Evolutionary conservation across 2,329 filamentous ascomycete species (phyloP), one percentile per base, ranked within the genome.

Genomic region (Fusarium dlaminii): DNA sequence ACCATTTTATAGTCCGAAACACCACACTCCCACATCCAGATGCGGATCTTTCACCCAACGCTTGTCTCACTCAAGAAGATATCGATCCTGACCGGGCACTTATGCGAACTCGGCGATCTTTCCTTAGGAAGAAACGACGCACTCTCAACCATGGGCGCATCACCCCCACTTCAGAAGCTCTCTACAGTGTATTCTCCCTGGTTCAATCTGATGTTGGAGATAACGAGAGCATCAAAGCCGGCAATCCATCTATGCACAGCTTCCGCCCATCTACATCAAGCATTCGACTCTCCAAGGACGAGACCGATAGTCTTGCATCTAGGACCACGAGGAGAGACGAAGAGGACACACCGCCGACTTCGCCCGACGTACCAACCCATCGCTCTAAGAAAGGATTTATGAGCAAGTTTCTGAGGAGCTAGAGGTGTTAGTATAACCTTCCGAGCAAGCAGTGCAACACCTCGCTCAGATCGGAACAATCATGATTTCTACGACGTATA

Each of bases 21-120:
- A 92, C 90, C 20, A 90, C 89, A 6, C 83, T 89, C 22, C 88
- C 88, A 27, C 90, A 92, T 68, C 90, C 90, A 29, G 89, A 90
- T 24, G 90, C 90, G 66, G 86, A 90, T 74, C 84, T 88, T 12
- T 87, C 86, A 20, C 86, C 86, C 55, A 85, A 89, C 69, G 90
- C 89, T 49, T 86, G 83, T 75, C 89, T 92, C 66, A 86, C 86
- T 43, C 85, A 87, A 61, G 85, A 87, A 60, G 88, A 91, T 70
- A 81, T 89, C 49, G 83, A 86, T 60, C 80, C 86, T 3, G 80
- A 81, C 30, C 82, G 81, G 55, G 82, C 83, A 37, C 76, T 86
- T 46, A 79, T 82, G 40, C 83, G 86, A 49, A 83, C 86, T 45
- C 84, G 84, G 49, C 84, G 83, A 32, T 85, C 85, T 6, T 85